phyloP scores from a whole-genome alignment of 2,329 filamentous ascomycete species.

The Sordariomycetes sp. region DNA sequence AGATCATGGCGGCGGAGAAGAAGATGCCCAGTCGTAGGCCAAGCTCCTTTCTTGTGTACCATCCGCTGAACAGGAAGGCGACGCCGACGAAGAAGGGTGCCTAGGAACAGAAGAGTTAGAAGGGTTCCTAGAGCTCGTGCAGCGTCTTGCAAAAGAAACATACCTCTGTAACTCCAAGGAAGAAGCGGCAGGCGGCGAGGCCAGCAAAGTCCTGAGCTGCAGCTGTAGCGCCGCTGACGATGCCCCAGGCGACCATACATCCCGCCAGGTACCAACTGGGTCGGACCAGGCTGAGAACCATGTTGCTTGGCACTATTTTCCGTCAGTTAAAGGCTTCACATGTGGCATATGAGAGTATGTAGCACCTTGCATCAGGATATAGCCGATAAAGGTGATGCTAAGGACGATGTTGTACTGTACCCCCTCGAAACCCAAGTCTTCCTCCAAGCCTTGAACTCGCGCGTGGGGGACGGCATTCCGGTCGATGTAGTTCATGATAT shows the following conservation, averaged over 20 bases:
- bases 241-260: slow-evolving; percentile 10
- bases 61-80: slow-evolving; percentile 30
- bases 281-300: slow-evolving; percentile 8
- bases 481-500: not conserved
- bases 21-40: slow-evolving; percentile 50
- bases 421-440: not conserved
- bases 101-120: slow-evolving; percentile 5
- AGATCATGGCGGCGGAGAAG: slow-evolving; percentile 44
- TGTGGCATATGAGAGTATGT: not conserved
- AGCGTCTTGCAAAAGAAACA: not conserved
- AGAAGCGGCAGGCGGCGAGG: slow-evolving; percentile 23
- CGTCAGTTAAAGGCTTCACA: not conserved
- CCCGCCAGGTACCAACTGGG: slow-evolving; percentile 25
- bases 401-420: not conserved
- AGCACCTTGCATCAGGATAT: not conserved
- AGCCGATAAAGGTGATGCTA: not conserved
- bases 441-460: not conserved
- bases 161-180: slow-evolving; percentile 25
- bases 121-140: slow-evolving; percentile 47
- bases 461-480: not conserved
- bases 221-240: slow-evolving; percentile 21
- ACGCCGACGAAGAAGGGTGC: not conserved
- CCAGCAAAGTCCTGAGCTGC: slow-evolving; percentile 21
- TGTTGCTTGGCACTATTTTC: not conserved
- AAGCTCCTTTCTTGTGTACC: slow-evolving; percentile 50